Conservation (phyloP, 306 rosid genomes). For the Ormosia emarginata region DNA sequence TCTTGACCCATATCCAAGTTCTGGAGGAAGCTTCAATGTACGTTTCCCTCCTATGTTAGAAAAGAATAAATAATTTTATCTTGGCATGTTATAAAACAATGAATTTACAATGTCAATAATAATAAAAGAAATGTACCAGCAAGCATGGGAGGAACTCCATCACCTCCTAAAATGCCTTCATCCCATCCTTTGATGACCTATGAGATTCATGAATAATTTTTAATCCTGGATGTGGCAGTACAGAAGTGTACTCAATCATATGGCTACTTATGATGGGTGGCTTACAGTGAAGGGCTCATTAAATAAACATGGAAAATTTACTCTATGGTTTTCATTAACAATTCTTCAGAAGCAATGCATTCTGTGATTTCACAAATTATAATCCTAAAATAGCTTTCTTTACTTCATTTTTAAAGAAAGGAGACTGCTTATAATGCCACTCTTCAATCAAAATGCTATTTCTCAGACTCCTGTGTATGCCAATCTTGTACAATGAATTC, state of each 20-base stretch:
- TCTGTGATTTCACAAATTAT: not conserved
- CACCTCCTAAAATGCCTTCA: conserved; percentile 86
- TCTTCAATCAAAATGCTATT: not conserved
- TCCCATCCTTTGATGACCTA: conserved; percentile 99
- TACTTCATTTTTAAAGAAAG: not conserved
- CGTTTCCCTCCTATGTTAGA: conserved; percentile 73
- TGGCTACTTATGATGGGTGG: not conserved
- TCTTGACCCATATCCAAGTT: conserved; percentile 83
- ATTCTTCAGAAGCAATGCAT: not conserved
- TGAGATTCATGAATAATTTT: conserved; percentile 3
- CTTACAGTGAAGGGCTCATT: not conserved
- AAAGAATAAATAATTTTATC: not conserved
- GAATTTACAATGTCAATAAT: not conserved
- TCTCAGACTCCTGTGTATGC: not conserved
- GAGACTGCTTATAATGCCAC: not conserved
- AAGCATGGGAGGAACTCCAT: conserved; percentile 96
- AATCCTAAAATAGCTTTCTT: not conserved
- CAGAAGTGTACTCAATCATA: not conserved
- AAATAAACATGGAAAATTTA: conserved; percentile 3
- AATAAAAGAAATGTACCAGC: conserved; percentile 45
- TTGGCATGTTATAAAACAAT: not conserved
- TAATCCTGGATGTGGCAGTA: not conserved
- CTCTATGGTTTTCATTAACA: not conserved
- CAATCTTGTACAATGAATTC: not conserved
- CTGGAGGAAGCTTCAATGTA: conserved; percentile 80